A percentile compares a stretch with the other conserved stretches of the same genome.
phyloP scores from a whole-genome alignment of 306 rosid genomes.

The Pyrus bretschneideri region DNA sequence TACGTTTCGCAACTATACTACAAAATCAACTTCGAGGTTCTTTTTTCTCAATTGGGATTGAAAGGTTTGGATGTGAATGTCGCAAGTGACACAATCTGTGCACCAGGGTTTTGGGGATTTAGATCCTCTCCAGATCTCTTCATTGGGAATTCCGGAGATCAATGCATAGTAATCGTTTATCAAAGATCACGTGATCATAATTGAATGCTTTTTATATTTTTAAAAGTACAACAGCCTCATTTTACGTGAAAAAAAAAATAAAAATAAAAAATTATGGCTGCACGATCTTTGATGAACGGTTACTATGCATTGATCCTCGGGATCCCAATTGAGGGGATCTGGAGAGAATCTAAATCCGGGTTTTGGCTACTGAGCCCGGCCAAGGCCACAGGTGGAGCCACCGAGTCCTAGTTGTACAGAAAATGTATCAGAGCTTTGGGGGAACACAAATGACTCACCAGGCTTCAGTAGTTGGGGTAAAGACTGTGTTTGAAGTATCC shows the following conservation, averaged over 20 bases:
- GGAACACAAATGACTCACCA: conserved; percentile 67
- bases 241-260: no score
- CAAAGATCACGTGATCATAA: fast-evolving
- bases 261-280: no score
- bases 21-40: conserved; percentile 36
- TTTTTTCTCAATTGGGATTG: conserved; percentile 22
- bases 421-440: conserved; percentile 61
- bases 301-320: no score
- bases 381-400: conserved; percentile 26
- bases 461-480: conserved; percentile 27
- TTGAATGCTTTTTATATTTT: no score
- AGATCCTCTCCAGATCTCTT: no score
- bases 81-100: conserved; percentile 35
- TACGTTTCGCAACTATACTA: background rate
- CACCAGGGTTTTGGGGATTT: conserved; percentile 52
- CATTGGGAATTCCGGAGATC: fast-evolving
- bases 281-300: no score
- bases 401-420: conserved; percentile 32
- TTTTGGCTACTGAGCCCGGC: conserved; percentile 70
- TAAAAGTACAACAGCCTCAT: no score
- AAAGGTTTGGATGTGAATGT: conserved; percentile 39
- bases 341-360: background rate
- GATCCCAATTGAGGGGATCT: fast-evolving
- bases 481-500: conserved; percentile 31
- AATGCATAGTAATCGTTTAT: no score